Conservation (phyloP, 2,329 filamentous ascomycete genomes). For the Fusarium odoratissimum region DNA sequence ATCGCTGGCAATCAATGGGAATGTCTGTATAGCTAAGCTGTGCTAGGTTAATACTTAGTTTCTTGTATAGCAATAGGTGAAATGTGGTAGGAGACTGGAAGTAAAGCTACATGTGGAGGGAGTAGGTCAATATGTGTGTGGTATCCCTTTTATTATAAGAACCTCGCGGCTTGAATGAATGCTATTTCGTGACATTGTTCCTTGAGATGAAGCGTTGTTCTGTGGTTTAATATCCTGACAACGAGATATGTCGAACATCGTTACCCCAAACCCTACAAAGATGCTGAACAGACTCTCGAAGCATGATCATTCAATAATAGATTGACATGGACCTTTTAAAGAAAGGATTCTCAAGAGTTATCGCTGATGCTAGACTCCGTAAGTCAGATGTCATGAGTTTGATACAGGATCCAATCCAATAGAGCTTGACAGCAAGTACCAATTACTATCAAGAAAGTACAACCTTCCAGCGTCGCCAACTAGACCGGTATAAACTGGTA, state of each 20-base stretch:
- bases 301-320: too few relatives aligned
- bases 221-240: too few relatives aligned
- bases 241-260: too few relatives aligned
- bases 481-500: neutral
- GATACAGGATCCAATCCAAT: neutral
- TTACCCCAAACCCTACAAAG: neutral
- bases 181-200: neutral
- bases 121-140: too few relatives aligned
- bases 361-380: too few relatives aligned
- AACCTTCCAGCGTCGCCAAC: neutral
- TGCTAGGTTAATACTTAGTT: accelerated
- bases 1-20: accelerated
- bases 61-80: neutral
- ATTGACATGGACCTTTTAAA: too few relatives aligned
- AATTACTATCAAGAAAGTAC: too few relatives aligned
- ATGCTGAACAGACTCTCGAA: neutral
- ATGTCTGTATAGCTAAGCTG: accelerated
- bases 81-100: neutral
- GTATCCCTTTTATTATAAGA: neutral
- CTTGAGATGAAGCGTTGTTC: neutral
- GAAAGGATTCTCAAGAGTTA: neutral
- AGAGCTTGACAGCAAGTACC: too few relatives aligned
- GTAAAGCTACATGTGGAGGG: neutral
- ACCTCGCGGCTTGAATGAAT: neutral
- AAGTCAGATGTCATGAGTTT: neutral